These are phyloP conservation scores for Cnidoscolus chayamansa DNA, from an alignment of 441 rosid species.

Conservation along the genomic window DNA sequence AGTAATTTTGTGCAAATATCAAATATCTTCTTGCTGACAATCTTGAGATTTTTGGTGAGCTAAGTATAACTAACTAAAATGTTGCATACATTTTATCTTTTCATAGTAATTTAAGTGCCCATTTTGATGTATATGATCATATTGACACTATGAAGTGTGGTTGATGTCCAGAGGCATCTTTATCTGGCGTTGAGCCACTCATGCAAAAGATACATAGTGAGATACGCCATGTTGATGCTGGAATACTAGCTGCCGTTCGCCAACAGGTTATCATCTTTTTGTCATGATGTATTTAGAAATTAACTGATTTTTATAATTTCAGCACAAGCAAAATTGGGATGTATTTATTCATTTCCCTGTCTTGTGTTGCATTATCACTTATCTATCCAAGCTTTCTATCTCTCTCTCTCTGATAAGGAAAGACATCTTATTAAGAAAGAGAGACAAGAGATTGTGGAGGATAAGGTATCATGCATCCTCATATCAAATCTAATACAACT, in stretches of 20 bases:
- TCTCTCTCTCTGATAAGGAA: neutral
- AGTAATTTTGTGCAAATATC: conserved; percentile 2
- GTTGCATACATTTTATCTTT: neutral
- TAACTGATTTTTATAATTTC: neutral
- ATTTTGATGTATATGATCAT: conserved; percentile 5
- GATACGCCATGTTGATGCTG: conserved; percentile 89
- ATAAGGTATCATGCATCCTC: neutral
- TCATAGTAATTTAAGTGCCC: neutral
- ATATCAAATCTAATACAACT: neutral
- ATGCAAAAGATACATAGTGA: conserved; percentile 98
- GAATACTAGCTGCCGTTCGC: conserved; percentile 94
- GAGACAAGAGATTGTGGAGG: neutral
- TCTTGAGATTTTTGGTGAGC: neutral
- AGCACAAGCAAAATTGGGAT: neutral
- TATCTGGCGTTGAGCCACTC: conserved; percentile 95
- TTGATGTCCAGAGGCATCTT: conserved; percentile 81
- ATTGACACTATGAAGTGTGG: conserved; percentile 21
- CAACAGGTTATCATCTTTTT: conserved; percentile 64
- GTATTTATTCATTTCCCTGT: neutral
- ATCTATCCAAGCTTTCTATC: neutral
- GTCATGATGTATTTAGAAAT: too few relatives aligned
- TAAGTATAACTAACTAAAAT: neutral
- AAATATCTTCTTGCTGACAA: neutral
- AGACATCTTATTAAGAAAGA: neutral
- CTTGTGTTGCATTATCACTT: neutral